Evolutionary conservation across 345 rosid genomes (phyloP).

Genomic region (Hirschfeldia incana): DNA sequence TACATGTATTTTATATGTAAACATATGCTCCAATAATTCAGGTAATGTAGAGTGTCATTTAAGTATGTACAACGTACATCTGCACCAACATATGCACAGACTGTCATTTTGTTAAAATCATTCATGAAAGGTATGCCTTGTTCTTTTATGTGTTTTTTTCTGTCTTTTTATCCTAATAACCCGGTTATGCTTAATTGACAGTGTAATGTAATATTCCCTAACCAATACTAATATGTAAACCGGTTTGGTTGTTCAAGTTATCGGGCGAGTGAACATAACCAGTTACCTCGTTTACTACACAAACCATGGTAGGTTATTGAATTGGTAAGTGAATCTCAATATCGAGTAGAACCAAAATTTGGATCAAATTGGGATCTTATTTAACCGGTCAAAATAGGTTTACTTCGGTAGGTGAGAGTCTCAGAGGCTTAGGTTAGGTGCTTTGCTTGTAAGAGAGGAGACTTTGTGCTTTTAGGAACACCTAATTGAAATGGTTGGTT

Average conservation of each 20-base stretch:
- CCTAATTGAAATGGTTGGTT: conserved; percentile 25
- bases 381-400: neutral
- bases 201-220: conserved; percentile 4
- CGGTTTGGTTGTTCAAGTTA: conserved; percentile 4
- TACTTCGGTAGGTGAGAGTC: neutral
- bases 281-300: neutral
- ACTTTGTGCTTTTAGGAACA: conserved; percentile 21
- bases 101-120: conserved; percentile 31
- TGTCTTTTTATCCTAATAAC: neutral
- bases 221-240: neutral
- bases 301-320: neutral
- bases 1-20: conserved; percentile 16
- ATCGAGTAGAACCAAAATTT: neutral
- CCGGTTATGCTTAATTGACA: neutral
- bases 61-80: conserved; percentile 27
- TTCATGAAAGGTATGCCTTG: conserved; percentile 1
- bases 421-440: conserved; percentile 1
- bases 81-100: neutral
- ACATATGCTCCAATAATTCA: conserved; percentile 32
- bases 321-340: neutral
- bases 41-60: conserved; percentile 19
- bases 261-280: neutral
- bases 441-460: conserved; percentile 37
- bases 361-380: neutral
- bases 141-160: neutral